phyloP scores from a whole-genome alignment of 177 flowering plant genomes.

The Vitis hybrid region DNA sequence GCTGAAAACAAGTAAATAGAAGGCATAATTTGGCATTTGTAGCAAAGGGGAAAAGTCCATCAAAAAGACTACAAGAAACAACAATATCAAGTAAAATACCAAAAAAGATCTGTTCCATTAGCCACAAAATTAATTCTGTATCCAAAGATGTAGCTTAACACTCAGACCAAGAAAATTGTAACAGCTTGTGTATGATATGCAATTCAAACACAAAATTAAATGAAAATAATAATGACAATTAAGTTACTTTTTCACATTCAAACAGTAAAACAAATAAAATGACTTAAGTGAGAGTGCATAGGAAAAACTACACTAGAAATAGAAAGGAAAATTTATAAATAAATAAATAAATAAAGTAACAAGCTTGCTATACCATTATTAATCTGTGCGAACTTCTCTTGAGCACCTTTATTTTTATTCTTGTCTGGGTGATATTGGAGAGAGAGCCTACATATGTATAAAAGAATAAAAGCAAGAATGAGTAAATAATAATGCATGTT shows the following conservation, averaged over 20 bases:
- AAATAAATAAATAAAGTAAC: slow-evolving; percentile 2
- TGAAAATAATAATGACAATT: too few species aligned
- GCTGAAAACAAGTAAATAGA: slow-evolving; percentile 42
- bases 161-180: not conserved
- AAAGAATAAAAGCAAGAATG: not conserved
- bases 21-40: slow-evolving; percentile 2
- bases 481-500: not conserved
- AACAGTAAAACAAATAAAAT: not conserved
- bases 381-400: slow-evolving; percentile 82
- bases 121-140: not conserved
- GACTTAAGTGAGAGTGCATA: not conserved
- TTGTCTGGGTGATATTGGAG: slow-evolving; percentile 97
- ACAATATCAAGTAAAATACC: not conserved
- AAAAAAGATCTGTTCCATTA: not conserved
- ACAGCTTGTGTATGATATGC: too few species aligned
- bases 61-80: not conserved
- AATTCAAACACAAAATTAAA: too few species aligned
- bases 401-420: slow-evolving; percentile 86
- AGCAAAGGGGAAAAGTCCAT: not conserved
- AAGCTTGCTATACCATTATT: slow-evolving; percentile 59
- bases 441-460: slow-evolving; percentile 61
- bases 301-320: not conserved
- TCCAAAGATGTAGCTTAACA: not conserved
- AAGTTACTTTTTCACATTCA: too few species aligned
- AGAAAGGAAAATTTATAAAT: not conserved